Base-by-base conservation (phyloP, 169 alveolate species). In the Plasmodium vivax region DNA sequence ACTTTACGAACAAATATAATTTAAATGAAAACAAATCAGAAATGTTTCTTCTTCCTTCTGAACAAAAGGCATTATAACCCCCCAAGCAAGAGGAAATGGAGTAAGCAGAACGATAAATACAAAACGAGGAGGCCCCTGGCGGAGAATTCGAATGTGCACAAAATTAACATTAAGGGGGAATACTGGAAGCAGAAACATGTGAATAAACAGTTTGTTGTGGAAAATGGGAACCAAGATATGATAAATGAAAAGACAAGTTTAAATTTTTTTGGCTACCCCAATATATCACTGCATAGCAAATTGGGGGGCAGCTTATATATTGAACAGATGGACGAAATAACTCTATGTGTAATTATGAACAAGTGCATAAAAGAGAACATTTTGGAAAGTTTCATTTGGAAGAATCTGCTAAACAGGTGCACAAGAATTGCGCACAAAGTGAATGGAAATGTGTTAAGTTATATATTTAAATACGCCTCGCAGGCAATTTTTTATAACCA, bases 221-320 rank as follows among this genome's bases (percentile, higher is more conserved):
- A 85, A 85, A 51, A 85, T 85, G 93, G 72, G 38, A 85, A 85
- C 80, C 75, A 43, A 54, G 93, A 85, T 85, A 85, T 85, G 93
- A 85, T 85, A 74, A 85, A 85, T 75, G 93, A 85, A 51, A 85
- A 72, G 80, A 85, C 85, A 82, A 92, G 94, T 58, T 83, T 74
- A 82, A 96, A 95, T 51, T 97, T 96, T 95, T 96, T 97, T 97
- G 98, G 98, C 4, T 96, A 94, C 58, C 98, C 98, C 3, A 97
- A 97, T 88, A 93, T 95, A 45, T 92, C 92, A 12, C 75, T 85
- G 38, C 87, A 93, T 41, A 90, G 72, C 27, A 93, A 96, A 72
- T 96, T 95, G 51, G 98, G 98, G 10, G 98, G 98, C 3, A 72
- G 97, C 38, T 75, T 96, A 45, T 97, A 97, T 72, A 87, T 97